Base-by-base conservation (phyloP, 495 filamentous ascomycete genomes). In the Penicillium diatomitis region DNA sequence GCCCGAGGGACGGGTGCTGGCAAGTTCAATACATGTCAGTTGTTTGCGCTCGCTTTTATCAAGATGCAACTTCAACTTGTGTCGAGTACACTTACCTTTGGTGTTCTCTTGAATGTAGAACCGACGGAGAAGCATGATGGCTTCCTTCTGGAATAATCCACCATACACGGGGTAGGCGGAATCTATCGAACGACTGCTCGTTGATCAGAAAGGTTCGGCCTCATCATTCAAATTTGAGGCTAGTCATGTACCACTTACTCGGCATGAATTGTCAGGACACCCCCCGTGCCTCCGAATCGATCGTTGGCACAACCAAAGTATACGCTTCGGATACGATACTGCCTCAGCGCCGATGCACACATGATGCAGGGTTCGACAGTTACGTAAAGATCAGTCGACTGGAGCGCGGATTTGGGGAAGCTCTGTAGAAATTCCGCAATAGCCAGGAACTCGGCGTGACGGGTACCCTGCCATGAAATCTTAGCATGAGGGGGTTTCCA, bases 21-120 rank as follows among this genome's bases (percentile, higher is more conserved):
- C 8, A 40, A 39, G 44, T 20, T 20, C 20, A 20, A 20, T 20
- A 35, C 27, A 36, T 30, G 9, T 62, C 34, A 57, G 46, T 20
- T 20, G 20, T 20, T 20, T 20, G 20, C 20, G 20, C 20, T 20
- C 20, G 20, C 20, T 20, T 20, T 20, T 20, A 20, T 20, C 20
- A 20, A 20, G 20, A 20, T 20, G 4, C 8, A 40, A 39, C 41
- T 20, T 20, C 20, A 20, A 20, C 20, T 33, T 27, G 34, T 30
- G 9, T 62, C 34, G 57, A 45, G 8, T 32, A 6, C 8, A n/a
- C 60, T 49, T 68, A 86, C 86, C 87, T 74, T 88, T 83, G 41
- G 83, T 85, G 65, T 98, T 98, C 63, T 97, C 88, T 70, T 97
- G 94, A 10, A 96, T 84, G 62, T 98, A 98, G 64, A 98, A 98